Evolutionary conservation across 148 eudicot genomes (phyloP), one percentile per base, ranked within the genome.

Genomic region (Chenopodium formosanum): DNA sequence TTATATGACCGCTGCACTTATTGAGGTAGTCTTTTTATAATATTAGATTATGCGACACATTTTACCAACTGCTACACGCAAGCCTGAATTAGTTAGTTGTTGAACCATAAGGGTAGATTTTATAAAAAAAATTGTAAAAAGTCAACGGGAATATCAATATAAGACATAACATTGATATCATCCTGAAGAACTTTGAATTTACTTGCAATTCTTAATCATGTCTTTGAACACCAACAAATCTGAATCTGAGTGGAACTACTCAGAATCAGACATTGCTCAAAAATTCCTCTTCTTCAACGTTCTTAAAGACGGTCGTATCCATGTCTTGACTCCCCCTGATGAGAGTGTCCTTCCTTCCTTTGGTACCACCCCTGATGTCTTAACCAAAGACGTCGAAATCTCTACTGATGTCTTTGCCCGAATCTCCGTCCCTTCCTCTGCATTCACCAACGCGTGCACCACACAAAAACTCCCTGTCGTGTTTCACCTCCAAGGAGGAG

Each of bases 401-500:
- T 66, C 75, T 0, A 0, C 56, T 2, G 67, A 46, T 1, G 79
- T 85, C 0, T 79, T 84, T 2, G 85, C 80, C 53, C 85, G 83
- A 8, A 3, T 82, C 8, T 79, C 76, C 60, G 34, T 82, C 0
- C 89, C 87, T 22, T 78, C 80, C 1, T 47, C 65, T 6, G 11
- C 62, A 4, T 14, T 9, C 73, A 16, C 31, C 37, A 14, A 70
- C 22, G n/a, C 65, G 20, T 56, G 76, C 71, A 9, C 80, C 68
- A 32, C 78, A 13, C 16, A 19, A 2, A 88, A 77, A 68, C 84
- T 86, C 74, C 89, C 89, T 27, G 73, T 87, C 3, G 32, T 87
- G 23, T 31, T 79, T 60, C 84, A 84, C 70, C 8, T 84, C 80
- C 89, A 87, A 16, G 89, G 87, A 52, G 83, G 89, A 4, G 89